phyloP scores from a whole-genome alignment of 2,329 filamentous ascomycete species.

The Fusarium paranaense region DNA sequence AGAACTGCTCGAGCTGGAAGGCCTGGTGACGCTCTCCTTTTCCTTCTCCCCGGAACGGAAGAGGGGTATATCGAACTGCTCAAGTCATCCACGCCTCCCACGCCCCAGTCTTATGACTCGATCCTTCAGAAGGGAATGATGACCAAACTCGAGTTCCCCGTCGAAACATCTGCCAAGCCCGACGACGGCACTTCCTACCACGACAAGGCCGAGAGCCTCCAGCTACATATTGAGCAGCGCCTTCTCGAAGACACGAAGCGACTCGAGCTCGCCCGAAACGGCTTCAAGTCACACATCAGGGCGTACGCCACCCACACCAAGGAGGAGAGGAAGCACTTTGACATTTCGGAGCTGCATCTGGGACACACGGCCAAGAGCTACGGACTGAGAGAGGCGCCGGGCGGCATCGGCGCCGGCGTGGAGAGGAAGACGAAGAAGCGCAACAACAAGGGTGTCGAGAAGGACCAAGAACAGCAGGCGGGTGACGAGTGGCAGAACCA shows the following conservation, averaged over 20 bases:
- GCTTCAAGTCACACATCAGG: conserved; percentile 90
- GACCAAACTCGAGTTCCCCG: conserved; percentile 71
- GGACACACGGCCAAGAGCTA: conserved; percentile 96
- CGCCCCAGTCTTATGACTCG: conserved; percentile 63
- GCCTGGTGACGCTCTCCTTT: conserved; percentile 86
- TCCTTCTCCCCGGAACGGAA: conserved; percentile 90
- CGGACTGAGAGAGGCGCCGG: conserved; percentile 87
- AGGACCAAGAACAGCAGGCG: conserved; percentile 52
- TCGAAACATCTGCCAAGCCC: conserved; percentile 71
- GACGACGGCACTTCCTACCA: conserved; percentile 58
- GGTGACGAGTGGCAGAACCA: conserved; percentile 49
- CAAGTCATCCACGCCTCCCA: conserved; percentile 61
- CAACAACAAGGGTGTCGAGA: conserved; percentile 46
- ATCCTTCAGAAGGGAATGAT: conserved; percentile 75
- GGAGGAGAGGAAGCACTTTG: conserved; percentile 86
- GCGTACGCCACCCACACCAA: conserved; percentile 95
- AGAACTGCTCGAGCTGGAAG: conserved; percentile 94
- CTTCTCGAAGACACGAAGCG: conserved; percentile 72
- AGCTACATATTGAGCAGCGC: conserved; percentile 70
- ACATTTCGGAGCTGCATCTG: conserved; percentile 90
- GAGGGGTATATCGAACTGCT: conserved; percentile 89
- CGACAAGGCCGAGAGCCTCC: conserved; percentile 66
- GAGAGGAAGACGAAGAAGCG: conserved; percentile 58
- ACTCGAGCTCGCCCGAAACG: conserved; percentile 84
- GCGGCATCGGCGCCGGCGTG: conserved; percentile 77